Conservation (phyloP, 1,284 basidiomycete genomes). For the Microbotryum silenes-acaulis region DNA sequence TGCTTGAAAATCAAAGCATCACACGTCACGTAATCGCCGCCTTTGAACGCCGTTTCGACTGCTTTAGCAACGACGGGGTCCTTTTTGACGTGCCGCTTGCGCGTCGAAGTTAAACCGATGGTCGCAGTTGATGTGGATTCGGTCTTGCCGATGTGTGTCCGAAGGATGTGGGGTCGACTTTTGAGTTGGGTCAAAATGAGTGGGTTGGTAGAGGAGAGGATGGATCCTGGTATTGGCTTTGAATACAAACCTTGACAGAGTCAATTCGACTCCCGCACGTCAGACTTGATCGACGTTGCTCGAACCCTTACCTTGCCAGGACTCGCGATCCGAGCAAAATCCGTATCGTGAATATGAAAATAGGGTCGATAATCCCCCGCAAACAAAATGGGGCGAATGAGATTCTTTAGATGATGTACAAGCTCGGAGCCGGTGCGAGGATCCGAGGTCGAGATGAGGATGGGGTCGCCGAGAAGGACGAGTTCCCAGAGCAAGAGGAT, state of each 20-base stretch:
- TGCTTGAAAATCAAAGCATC: slow-evolving; percentile 67
- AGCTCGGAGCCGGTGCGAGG: slow-evolving; percentile 67
- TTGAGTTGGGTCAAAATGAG: slow-evolving; percentile 79
- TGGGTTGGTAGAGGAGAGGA: slow-evolving; percentile 91
- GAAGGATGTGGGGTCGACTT: slow-evolving; percentile 81
- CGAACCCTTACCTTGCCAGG: slow-evolving; percentile 27
- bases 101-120: slow-evolving; percentile 66
- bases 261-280: slow-evolving; percentile 62
- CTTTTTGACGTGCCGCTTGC: slow-evolving; percentile 69
- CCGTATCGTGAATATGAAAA: slow-evolving; percentile 41
- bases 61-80: slow-evolving; percentile 53
- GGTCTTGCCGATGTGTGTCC: slow-evolving; percentile 17
- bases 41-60: slow-evolving; percentile 25
- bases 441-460: slow-evolving; percentile 75
- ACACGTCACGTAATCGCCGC: slow-evolving; percentile 46
- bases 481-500: slow-evolving; percentile 89
- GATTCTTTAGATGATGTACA: slow-evolving; percentile 68
- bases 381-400: slow-evolving; percentile 57
- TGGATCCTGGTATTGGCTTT: slow-evolving; percentile 73
- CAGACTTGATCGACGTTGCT: slow-evolving; percentile 56
- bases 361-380: slow-evolving; percentile 39
- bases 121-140: slow-evolving; percentile 5
- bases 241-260: slow-evolving; percentile 45
- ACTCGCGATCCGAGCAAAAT: slow-evolving; percentile 37
- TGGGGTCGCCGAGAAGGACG: slow-evolving; percentile 74